Percentiles rank a stretch among this genome's conserved stretches.
phyloP scores from a whole-genome alignment of 2,329 filamentous ascomycete species.

The Raffaelea deltoideospora region DNA sequence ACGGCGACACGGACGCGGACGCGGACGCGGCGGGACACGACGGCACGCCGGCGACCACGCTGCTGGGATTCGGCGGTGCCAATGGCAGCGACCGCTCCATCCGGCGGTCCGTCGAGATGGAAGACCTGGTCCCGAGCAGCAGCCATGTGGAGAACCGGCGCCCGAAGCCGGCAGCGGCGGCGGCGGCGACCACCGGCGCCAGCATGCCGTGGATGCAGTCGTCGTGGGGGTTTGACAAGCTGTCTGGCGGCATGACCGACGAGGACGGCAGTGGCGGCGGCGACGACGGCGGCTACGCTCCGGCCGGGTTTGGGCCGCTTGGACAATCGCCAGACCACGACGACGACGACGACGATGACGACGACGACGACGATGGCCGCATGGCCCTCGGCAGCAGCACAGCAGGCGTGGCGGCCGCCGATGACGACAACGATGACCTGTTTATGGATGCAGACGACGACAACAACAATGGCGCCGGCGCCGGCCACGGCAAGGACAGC shows the following conservation, averaged over 20 bases:
- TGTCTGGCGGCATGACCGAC: neutral
- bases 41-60: neutral
- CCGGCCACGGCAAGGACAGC: neutral
- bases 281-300: neutral
- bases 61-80: conserved; percentile 9
- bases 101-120: conserved; percentile 28
- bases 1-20: neutral
- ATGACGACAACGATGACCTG: neutral
- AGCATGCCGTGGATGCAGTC: conserved; percentile 13
- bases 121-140: too few species aligned
- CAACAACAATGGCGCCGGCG: neutral
- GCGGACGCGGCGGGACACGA: neutral
- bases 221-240: conserved; percentile 20
- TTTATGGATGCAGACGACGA: neutral
- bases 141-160: too few species aligned
- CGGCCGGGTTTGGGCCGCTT: too few species aligned
- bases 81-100: conserved; percentile 13
- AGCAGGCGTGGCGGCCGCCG: neutral
- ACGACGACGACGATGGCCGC: conserved; percentile 4
- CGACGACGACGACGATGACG: conserved; percentile 6
- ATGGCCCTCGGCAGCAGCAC: too few species aligned
- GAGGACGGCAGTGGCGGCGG: conserved; percentile 1
- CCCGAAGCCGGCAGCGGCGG: too few species aligned
- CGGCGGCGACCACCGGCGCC: conserved; percentile 23
- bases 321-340: conserved; percentile 7